phyloP scores from a whole-genome alignment of 352 stramenopile species.

The Pythium myriotylum region DNA sequence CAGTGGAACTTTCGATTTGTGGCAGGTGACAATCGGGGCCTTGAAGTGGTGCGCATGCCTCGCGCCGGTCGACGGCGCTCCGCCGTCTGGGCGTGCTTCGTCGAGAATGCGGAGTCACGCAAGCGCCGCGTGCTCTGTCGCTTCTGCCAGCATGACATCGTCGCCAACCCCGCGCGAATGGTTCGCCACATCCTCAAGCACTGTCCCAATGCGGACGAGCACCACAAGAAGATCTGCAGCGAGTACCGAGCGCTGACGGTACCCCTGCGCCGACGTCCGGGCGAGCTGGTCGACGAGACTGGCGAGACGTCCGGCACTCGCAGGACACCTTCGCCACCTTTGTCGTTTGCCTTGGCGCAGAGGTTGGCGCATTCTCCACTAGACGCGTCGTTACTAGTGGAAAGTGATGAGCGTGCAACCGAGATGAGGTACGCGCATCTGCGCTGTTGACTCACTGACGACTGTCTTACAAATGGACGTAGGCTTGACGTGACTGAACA shows the following conservation, averaged over 20 bases:
- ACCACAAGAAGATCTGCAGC: conserved; percentile 46
- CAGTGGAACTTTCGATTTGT: too few species aligned
- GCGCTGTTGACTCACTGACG: too few species aligned
- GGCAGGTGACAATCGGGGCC: too few species aligned
- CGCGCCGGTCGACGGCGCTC: conserved; percentile 42
- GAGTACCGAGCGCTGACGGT: conserved; percentile 44
- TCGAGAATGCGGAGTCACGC: conserved; percentile 34
- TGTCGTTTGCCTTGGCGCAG: too few species aligned
- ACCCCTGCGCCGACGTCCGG: conserved; percentile 24
- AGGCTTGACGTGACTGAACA: too few species aligned
- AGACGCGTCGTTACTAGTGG: too few species aligned
- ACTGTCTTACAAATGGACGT: too few species aligned
- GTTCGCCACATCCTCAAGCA: conserved; percentile 49
- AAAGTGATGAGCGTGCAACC: too few species aligned
- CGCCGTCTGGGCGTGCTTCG: conserved; percentile 50
- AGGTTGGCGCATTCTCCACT: too few species aligned
- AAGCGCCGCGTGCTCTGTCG: conserved; percentile 52
- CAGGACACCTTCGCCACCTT: too few species aligned
- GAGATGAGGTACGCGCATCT: too few species aligned
- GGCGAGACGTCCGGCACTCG: too few species aligned
- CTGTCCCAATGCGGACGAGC: conserved; percentile 43
- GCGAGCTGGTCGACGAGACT: neutral
- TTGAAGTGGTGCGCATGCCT: conserved; percentile 32
- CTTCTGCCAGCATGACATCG: conserved; percentile 48
- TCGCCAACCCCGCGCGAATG: conserved; percentile 49